Evolutionary conservation across 768 basidiomycete genomes (phyloP), one percentile per base, ranked within the genome.

Genomic region (Lactifluus volemus): DNA sequence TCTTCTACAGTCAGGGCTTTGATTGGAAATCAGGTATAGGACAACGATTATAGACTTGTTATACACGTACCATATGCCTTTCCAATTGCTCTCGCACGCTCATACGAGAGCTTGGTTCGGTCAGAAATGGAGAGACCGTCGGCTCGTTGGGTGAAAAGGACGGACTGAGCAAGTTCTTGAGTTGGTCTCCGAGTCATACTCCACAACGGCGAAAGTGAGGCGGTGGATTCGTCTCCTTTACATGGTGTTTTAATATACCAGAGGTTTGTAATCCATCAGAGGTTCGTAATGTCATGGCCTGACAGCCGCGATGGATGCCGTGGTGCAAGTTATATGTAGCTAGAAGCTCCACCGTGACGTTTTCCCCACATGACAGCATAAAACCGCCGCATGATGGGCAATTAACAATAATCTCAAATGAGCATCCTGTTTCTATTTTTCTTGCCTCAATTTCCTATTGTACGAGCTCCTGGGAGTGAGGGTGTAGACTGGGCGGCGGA

Each of bases 1-100:
- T 78, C 77, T 45, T 74, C 61, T 7, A 61, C 58, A n/a, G 67
- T 70, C 15, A 75, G 48, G 5, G 58, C 73, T 74, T 55, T 38
- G 21, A 54, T 19, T 21, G 47, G 41, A 12, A 21, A 3, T 51
- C 34, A 56, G 34, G n/a, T 2, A 7, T 29, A 36, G 29, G 9
- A 19, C 30, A 30, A 30, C 14, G 14, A 19, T 41, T n/a, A 17
- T 41, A 7, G 21, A 25, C 14, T 47, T 34, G 34, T 15, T 49
- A 61, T 38, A 52, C 21, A 58, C 69, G 63, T 49, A 67, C 69
- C 67, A 61, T 55, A 63, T 15, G 53, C 29, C 19, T 38, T 55
- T 39, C 58, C 62, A 0, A 63, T 63, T 9, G 53, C 59, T 7
- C 59, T 54, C 11, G 62, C 62, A 7, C 62, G 52, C 29, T 49